A percentile compares a stretch with the other conserved stretches of the same genome.
phyloP scores from a whole-genome alignment of 768 basidiomycete species.

The Lactarius deliciosus region DNA sequence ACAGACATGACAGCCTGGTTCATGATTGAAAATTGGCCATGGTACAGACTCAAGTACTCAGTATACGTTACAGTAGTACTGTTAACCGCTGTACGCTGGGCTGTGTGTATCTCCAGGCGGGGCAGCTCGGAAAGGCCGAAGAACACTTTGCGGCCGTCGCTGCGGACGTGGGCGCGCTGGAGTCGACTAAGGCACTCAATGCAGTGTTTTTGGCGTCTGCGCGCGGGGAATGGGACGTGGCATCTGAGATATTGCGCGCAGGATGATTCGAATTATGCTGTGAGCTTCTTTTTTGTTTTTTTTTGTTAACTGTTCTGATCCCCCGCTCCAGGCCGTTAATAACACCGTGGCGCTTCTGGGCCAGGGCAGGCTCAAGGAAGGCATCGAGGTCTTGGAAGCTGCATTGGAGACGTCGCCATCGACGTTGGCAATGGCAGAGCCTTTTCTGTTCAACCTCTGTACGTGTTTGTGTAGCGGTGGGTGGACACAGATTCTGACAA shows the following conservation, averaged over 20 bases:
- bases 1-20: too few relatives aligned
- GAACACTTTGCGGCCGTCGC: slow-evolving; percentile 56
- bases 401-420: slow-evolving; percentile 65
- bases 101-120: slow-evolving; percentile 72
- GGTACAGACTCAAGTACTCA: too few relatives aligned
- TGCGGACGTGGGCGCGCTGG: slow-evolving; percentile 43
- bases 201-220: slow-evolving; percentile 63
- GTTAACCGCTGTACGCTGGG: too few relatives aligned
- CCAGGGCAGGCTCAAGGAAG: slow-evolving; percentile 75
- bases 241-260: slow-evolving; percentile 47
- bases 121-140: slow-evolving; percentile 58
- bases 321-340: slow-evolving; percentile 58
- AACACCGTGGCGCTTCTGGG: slow-evolving; percentile 71
- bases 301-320: not conserved
- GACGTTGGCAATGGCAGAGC: slow-evolving; percentile 72
- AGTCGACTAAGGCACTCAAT: slow-evolving; percentile 54
- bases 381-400: slow-evolving; percentile 65
- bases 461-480: slow-evolving; percentile 31
- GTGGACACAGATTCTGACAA: not conserved
- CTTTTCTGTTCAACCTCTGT: slow-evolving; percentile 86
- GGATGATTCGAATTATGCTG: slow-evolving; percentile 37
- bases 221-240: slow-evolving; percentile 66
- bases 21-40: too few relatives aligned
- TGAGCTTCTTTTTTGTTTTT: not conserved
- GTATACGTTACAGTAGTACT: too few relatives aligned